These are phyloP conservation scores for Penicillium lividum DNA, from an alignment of 495 filamentous ascomycete genomes.

Conservation along the genomic window DNA sequence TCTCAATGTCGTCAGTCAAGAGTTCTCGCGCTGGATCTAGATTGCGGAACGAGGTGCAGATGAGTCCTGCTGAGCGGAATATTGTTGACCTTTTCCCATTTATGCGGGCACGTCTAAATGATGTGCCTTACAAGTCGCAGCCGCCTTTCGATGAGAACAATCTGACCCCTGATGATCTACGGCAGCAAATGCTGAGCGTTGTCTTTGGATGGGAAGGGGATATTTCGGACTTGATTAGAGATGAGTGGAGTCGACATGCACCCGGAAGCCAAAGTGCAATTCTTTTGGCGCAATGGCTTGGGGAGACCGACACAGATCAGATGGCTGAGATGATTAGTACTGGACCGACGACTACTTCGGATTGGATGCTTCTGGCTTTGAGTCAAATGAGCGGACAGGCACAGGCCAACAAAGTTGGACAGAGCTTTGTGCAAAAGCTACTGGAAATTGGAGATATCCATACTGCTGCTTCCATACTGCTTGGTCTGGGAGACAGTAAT, in stretches of 20 bases:
- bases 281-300: conserved; percentile 87
- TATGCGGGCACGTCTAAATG: conserved; percentile 71
- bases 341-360: conserved; percentile 80
- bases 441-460: conserved; percentile 90
- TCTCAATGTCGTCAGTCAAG: conserved; percentile 65
- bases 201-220: conserved; percentile 96
- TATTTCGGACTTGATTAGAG: conserved; percentile 76
- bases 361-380: conserved; percentile 96
- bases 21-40: conserved; percentile 68
- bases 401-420: conserved; percentile 85
- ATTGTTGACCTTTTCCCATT: conserved; percentile 63
- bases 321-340: conserved; percentile 73
- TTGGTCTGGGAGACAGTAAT: conserved; percentile 88
- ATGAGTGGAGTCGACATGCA: conserved; percentile 74
- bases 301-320: conserved; percentile 77
- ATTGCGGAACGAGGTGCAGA: conserved; percentile 78
- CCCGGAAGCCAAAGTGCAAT: conserved; percentile 72
- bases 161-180: conserved; percentile 80
- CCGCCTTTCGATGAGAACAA: conserved; percentile 60
- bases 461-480: conserved; percentile 83
- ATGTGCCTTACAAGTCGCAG: conserved; percentile 74
- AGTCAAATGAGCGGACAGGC: conserved; percentile 79
- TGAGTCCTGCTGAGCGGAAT: conserved; percentile 60
- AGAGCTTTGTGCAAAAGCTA: conserved; percentile 88
- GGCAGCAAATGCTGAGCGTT: conserved; percentile 87